Evolutionary conservation across 345 rosid genomes (phyloP), one percentile per base, ranked within the genome.

Genomic region (Nasturtium officinale): DNA sequence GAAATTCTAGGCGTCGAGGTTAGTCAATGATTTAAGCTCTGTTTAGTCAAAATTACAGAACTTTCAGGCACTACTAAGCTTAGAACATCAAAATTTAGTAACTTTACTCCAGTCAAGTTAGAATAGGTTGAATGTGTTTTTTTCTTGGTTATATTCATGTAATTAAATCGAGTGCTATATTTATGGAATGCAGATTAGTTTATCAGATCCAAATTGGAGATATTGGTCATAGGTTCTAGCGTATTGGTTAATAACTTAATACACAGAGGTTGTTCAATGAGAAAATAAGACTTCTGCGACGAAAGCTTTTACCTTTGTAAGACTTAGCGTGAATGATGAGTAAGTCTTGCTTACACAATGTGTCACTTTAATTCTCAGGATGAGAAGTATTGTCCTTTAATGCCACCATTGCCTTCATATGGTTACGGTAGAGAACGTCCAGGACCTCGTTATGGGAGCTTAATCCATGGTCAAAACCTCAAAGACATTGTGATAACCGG

Each of bases 1-100:
- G 96, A 88, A 79, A 87, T 95, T 67, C 96, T 95, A 47, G 99
- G 84, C 2, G 56, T 95, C 68, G 69, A 88, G 99, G 99, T 91
- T 29, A 46, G 80, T 76, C 16, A 18, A 21, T n/a, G 10, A 42
- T 55, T 28, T 37, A 30, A 17, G 43, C 65, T 45, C 46, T 58
- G 9, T 53, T 62, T 73, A 52, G 32, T 52, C 33, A 18, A 37
- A 5, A 56, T 20, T 61, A 21, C 11, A 17, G 9, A 47, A 62
- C 6, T 47, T 7, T 64, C 0, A 57, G 60, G 30, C 10, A 35
- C 42, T 12, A 18, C n/a, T 51, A 37, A 61, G 60, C 42, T 61
- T 71, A 38, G 18, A 35, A 33, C 29, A n/a, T 23, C n/a, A 28
- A 35, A 32, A 28, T 71, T 15, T 46, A 1, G 18, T 17, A 54